Evolutionary conservation across 2,329 filamentous ascomycete genomes (phyloP), one percentile per base, ranked within the genome.

Genomic region (Aspergillus intermedius): DNA sequence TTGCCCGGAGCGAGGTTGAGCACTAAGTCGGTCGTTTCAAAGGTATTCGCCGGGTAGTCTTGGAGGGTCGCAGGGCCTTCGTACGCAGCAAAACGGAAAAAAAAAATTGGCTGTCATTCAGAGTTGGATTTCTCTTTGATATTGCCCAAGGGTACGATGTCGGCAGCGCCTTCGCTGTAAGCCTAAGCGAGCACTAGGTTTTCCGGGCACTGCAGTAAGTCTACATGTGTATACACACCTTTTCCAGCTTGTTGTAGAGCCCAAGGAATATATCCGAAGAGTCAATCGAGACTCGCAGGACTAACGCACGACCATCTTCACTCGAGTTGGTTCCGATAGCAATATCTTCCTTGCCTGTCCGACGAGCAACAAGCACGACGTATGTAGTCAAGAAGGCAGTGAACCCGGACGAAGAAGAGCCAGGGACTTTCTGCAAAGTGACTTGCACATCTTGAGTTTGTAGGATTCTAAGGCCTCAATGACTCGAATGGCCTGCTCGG

Each of bases 291-390:
- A 72, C 61, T 44, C 72, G 65, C 13, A 76, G 56, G 48, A 76
- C 71, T 50, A 75, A 74, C 40, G 71, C 68, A 41, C 70, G 69
- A 25, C 70, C 72, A 54, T 73, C 70, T 40, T 70, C 67, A 8
- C 60, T 64, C 10, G 63, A 61, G 49, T 69, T 74, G 41, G 73
- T 74, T 32, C 70, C 73, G 47, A 76, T 61, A 30, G 71, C 70
- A 51, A 76, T 74, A 54, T 76, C 73, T 53, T 76, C 74, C 50
- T 76, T 73, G 15, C 73, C 74, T 12, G 73, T 75, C 54, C 76
- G 59, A 50, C 73, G 69, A 51, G 67, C 67, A 19, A 73, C 71
- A 41, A 76, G 60, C 44, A 73, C 62, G 2, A 73, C 62, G 42
- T 73, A 71, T 17, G 72, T 70, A 19, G 72, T 66, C 50, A 75